These are phyloP conservation scores for Drechslera avenae DNA, from an alignment of 2,329 filamentous ascomycete species.

Conservation along the genomic window DNA sequence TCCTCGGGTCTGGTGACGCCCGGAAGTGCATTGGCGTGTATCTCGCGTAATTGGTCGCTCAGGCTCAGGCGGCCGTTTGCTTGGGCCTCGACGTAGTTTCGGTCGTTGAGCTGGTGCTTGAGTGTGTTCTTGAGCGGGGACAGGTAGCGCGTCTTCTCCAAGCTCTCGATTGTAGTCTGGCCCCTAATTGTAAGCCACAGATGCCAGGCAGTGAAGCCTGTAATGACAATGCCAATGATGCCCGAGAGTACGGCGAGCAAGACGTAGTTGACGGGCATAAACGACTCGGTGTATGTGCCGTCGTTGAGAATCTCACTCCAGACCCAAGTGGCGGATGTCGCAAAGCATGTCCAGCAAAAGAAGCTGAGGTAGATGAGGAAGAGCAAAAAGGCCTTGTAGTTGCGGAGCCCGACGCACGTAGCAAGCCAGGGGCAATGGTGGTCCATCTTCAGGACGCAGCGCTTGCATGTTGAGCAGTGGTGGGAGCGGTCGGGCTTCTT, in stretches of 20 bases:
- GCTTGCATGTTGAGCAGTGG: slow-evolving; percentile 92
- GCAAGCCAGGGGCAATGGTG: slow-evolving; percentile 99
- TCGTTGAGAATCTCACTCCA: slow-evolving; percentile 80
- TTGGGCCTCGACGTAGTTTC: slow-evolving; percentile 53
- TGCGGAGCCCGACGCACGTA: slow-evolving; percentile 89
- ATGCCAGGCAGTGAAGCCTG: slow-evolving; percentile 91
- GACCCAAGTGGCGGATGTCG: slow-evolving; percentile 78
- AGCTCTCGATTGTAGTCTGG: slow-evolving; percentile 92
- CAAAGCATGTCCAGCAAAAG: slow-evolving; percentile 83
- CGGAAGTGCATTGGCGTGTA: slow-evolving; percentile 80
- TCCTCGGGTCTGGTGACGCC: slow-evolving; percentile 82
- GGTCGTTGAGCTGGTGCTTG: slow-evolving; percentile 63
- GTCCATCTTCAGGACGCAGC: slow-evolving; percentile 98
- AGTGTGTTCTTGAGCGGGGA: slow-evolving; percentile 76
- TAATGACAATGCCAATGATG: slow-evolving; percentile 88
- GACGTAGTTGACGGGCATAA: slow-evolving; percentile 90
- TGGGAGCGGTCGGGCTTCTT: slow-evolving; percentile 95
- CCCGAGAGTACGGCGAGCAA: slow-evolving; percentile 84
- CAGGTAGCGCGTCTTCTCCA: slow-evolving; percentile 94
- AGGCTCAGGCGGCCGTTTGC: slow-evolving; percentile 48
- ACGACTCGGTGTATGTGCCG: slow-evolving; percentile 71
- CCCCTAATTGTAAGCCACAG: slow-evolving; percentile 77
- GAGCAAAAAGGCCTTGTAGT: slow-evolving; percentile 93
- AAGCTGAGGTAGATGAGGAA: slow-evolving; percentile 89
- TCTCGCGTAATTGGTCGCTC: slow-evolving; percentile 76